Evolutionary conservation across 257 asterid genomes (phyloP).

Genomic region (Solanum lycopersicoides): DNA sequence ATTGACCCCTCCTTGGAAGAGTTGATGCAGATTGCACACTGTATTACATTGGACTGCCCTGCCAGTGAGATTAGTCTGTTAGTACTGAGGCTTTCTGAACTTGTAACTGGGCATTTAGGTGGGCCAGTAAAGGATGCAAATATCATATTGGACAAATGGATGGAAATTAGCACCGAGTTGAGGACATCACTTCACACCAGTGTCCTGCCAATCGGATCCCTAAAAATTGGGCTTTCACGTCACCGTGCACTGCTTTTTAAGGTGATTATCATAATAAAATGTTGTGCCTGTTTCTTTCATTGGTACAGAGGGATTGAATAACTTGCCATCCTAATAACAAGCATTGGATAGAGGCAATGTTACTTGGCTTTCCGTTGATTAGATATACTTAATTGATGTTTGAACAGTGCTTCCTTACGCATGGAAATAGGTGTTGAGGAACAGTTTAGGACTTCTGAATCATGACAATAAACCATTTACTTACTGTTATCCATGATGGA

Average conservation of each 20-base stretch:
- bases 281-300: not conserved
- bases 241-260: constrained; percentile 98
- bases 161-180: constrained; percentile 74
- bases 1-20: constrained; percentile 89
- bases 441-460: not conserved
- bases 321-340: not conserved
- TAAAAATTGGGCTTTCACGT: constrained; percentile 81
- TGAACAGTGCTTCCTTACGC: not conserved
- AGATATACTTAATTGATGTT: not conserved
- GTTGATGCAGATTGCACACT: constrained; percentile 80
- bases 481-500: not conserved
- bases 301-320: not conserved
- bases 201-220: constrained; percentile 85
- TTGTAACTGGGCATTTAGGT: constrained; percentile 85
- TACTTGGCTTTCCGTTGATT: not conserved
- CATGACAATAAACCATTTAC: not conserved
- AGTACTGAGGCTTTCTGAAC: constrained; percentile 85
- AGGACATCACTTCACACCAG: constrained; percentile 86
- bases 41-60: constrained; percentile 68
- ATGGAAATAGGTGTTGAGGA: not conserved
- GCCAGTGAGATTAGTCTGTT: constrained; percentile 45
- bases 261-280: constrained; percentile 31
- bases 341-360: not conserved
- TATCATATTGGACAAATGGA: constrained; percentile 67
- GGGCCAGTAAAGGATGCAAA: constrained; percentile 91